Conservation (phyloP, 768 basidiomycete genomes). For the Hortiboletus campestris region DNA sequence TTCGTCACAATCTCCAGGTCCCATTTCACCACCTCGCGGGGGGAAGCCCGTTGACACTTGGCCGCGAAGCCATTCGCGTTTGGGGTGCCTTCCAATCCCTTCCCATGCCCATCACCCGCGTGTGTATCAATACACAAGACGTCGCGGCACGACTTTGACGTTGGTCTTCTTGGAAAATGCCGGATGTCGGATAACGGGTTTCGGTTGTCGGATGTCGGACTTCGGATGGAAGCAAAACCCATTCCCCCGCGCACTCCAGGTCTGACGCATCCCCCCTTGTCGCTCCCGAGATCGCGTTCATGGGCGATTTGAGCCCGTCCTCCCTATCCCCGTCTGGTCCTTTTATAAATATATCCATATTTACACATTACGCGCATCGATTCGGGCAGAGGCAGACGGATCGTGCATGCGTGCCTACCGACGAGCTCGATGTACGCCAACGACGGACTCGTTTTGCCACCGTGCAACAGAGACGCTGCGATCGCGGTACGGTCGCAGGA, state of each 20-base stretch:
- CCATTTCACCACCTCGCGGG: conserved; percentile 16
- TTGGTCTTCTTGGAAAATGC: conserved; percentile 13
- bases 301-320: conserved; percentile 8
- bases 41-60: conserved; percentile 11
- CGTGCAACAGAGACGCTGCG: conserved; percentile 1
- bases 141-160: conserved; percentile 3
- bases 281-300: conserved; percentile 27
- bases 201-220: conserved; percentile 3
- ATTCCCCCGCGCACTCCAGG: not conserved
- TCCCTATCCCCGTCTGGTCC: conserved; percentile 18
- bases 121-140: not conserved
- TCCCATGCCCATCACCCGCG: conserved; percentile 10
- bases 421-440: conserved; percentile 4
- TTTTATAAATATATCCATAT: conserved; percentile 12
- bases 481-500: conserved; percentile 31
- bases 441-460: conserved; percentile 15
- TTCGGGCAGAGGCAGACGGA: conserved; percentile 3
- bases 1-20: conserved; percentile 16
- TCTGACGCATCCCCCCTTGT: conserved; percentile 14
- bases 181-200: conserved; percentile 7
- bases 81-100: conserved; percentile 3
- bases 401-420: conserved; percentile 1
- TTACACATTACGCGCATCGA: conserved; percentile 1
- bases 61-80: conserved; percentile 12
- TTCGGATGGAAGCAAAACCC: conserved; percentile 3